Base-by-base conservation (phyloP, 23 red algal genomes). In the Gracilaria caudata region DNA sequence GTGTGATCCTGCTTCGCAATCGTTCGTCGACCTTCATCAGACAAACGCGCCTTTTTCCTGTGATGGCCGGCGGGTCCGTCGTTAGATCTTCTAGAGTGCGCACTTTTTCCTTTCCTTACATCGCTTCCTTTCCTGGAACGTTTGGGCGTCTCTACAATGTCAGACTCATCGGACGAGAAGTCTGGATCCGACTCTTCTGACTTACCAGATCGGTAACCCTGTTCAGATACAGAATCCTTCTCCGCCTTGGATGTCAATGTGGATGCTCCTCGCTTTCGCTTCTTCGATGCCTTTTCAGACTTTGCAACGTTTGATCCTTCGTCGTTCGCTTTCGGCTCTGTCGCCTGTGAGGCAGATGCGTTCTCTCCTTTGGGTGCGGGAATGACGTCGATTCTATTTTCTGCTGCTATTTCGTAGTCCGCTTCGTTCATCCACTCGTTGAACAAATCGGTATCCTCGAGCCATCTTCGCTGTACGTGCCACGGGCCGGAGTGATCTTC, bases 371-470 rank as follows among this genome's bases (percentile, higher is more conserved):
- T 66, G 0, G 82, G 82, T 7, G 40, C 64, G 46, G 82, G 82
- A 61, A 73, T 76, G 12, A 86, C 82, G 9, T 86, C 64, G n/a
- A 86, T 76, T 65, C 86, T 59, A 54, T 44, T 53, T 36, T 97
- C 94, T 0, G 32, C 41, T 35, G 94, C 49, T 19, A 97, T 86
- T 40, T 98, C 96, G 84, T 98, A 98, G 82, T 98, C 96, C 21
- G 81, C 68, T 51, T 95, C 96, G 59, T 98, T 98, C 70, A 92
- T 82, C 92, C 93, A 95, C 47, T 98, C 96, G 66, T 98, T 98
- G 64, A 95, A 98, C 30, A 81, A 71, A 34, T 95, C 81, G 7
- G 86, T 82, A 41, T 98, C 96, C 43, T 94, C 39, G 16, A 98
- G 55, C 88, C 90, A 98, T 43, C 96, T 58, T 34, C 70, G 37